A percentile compares a stretch with the other conserved stretches of the same genome.
These are phyloP conservation scores for Bocquillonia castaneifolia DNA, from an alignment of 441 rosid genomes.

Conservation along the genomic window DNA sequence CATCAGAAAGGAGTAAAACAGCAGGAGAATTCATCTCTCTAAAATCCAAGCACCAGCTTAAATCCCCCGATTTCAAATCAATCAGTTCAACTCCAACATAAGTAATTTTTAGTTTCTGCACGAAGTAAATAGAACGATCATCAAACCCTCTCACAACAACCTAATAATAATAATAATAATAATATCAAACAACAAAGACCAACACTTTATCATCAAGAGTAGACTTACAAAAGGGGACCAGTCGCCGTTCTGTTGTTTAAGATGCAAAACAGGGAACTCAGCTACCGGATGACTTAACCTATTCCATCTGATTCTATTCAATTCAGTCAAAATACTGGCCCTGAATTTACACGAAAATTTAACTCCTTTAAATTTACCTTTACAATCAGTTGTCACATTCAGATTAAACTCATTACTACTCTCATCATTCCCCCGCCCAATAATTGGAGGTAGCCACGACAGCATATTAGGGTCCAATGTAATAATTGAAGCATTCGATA, in stretches of 20 bases:
- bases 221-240: slow-evolving; percentile 72
- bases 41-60: slow-evolving; percentile 95
- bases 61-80: slow-evolving; percentile 74
- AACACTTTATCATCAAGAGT: no score
- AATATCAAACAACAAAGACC: no score
- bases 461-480: slow-evolving; percentile 85
- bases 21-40: slow-evolving; percentile 98
- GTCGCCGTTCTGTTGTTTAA: slow-evolving; percentile 66
- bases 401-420: slow-evolving; percentile 61
- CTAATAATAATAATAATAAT: no score
- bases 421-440: slow-evolving; percentile 69
- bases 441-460: slow-evolving; percentile 66
- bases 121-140: background rate
- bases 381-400: slow-evolving; percentile 83
- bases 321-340: slow-evolving; percentile 79
- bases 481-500: slow-evolving; percentile 55
- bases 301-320: slow-evolving; percentile 76
- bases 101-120: slow-evolving; percentile 87
- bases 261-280: slow-evolving; percentile 88
- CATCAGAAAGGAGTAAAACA: slow-evolving; percentile 68
- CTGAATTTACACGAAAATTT: slow-evolving; percentile 80
- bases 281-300: slow-evolving; percentile 58
- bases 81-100: slow-evolving; percentile 77
- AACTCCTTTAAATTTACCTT: slow-evolving; percentile 78
- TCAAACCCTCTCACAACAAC: no score